Base-by-base conservation (phyloP, 768 basidiomycete species). In the Cystofilobasidium bisporidii region DNA sequence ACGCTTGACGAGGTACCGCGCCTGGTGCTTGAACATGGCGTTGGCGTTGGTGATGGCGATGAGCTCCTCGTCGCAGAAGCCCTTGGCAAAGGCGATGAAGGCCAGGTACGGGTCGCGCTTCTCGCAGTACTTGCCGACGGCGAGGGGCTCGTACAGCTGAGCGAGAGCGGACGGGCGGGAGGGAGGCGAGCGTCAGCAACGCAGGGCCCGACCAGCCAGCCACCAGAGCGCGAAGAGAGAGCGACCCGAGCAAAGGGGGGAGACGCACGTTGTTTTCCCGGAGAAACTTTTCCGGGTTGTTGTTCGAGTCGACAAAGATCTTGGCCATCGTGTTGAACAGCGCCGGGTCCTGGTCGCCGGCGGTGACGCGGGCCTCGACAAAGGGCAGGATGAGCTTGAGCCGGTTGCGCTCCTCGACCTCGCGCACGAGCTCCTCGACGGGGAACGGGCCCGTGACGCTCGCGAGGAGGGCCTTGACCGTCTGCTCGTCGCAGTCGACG, bases 1-100 rank as follows among this genome's bases (percentile, higher is more conserved):
- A 72, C 96, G 87, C 79, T 93, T 96, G 75, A 97, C 89, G 67
- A 99, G 85, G 79, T 99, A 99, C 33, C 96, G 87, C 62, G 96
- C 90, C 78, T 98, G 96, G 74, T 99, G 94, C 79, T 98, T 99
- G 84, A 93, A 99, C 96, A 99, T 99, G 17, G 92, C 87, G 80
- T 99, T 99, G 72, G 94, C 93, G 75, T 98, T 98, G 58, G 96
- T 98, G 77, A 99, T 94, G 26, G 85, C 77, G 74, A 99, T 93
- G 69, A 99, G 83, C 78, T 99, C 96, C 8, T 98, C 91, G 71
- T 99, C 96, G 75, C 96, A 99, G 78, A 97, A 88, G 66, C 96
- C 96, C 77, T 98, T 98, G 43, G 96, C 96, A 75, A 98, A 99
- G 0, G 96, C 96, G 72, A 99, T 98, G 79, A 94, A 99, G 28